Evolutionary conservation across 768 basidiomycete genomes (phyloP).

Genomic region (Trametes cubensis): DNA sequence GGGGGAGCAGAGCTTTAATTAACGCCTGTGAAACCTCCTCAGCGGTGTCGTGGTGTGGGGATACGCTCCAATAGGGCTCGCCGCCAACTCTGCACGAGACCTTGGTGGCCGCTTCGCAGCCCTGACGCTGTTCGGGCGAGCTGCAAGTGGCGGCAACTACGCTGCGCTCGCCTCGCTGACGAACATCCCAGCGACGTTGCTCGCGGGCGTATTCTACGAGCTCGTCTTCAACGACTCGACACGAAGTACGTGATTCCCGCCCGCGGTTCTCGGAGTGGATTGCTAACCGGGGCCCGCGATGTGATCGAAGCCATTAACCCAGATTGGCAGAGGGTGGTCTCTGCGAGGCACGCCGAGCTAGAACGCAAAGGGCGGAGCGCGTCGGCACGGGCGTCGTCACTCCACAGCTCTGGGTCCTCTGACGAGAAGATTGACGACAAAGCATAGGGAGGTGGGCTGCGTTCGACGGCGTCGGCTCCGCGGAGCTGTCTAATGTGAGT

Average conservation of each 20-base stretch:
- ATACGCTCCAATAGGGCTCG: conserved; percentile 54
- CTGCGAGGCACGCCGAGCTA: conserved; percentile 10
- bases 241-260: conserved; percentile 16
- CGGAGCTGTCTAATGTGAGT: not conserved
- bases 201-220: conserved; percentile 58
- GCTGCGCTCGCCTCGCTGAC: conserved; percentile 65
- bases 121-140: conserved; percentile 60
- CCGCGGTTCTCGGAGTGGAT: not conserved
- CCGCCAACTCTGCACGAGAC: conserved; percentile 70
- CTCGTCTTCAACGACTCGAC: conserved; percentile 56
- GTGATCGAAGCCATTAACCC: conserved; percentile 15
- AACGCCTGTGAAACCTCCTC: not conserved
- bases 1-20: not conserved
- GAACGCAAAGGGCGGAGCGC: conserved; percentile 10
- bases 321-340: conserved; percentile 7
- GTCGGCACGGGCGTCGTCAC: conserved; percentile 4
- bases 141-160: conserved; percentile 56
- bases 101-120: conserved; percentile 64
- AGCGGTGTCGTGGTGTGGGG: conserved; percentile 66
- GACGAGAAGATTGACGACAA: conserved; percentile 15
- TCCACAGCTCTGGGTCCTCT: conserved; percentile 8
- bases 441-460: not conserved
- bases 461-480: not conserved
- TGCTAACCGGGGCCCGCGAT: not conserved
- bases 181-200: conserved; percentile 64